Percentiles rank a stretch among this genome's conserved stretches.
Conservation (phyloP, 2,329 filamentous ascomycete species). For the Fusarium beomiforme region DNA sequence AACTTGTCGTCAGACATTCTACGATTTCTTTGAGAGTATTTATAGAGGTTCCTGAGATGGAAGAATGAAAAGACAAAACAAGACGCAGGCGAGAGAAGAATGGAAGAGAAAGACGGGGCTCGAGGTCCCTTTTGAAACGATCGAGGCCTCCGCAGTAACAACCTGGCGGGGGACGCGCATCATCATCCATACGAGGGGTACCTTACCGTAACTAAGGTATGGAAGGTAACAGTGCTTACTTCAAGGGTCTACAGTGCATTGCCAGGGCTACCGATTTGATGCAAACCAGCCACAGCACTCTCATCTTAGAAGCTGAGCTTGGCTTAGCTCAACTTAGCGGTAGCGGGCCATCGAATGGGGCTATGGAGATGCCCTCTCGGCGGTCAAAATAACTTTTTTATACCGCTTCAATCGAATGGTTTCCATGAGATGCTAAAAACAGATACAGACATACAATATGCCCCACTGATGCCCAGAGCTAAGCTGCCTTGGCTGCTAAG, state of each 20-base stretch:
- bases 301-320: neutral
- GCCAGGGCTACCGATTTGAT: neutral
- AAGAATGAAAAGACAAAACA: constrained; percentile 14
- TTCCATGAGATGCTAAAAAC: constrained; percentile 26
- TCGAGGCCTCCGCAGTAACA: constrained; percentile 30
- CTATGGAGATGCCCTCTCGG: neutral
- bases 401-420: constrained; percentile 18
- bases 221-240: constrained; percentile 14
- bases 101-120: constrained; percentile 36
- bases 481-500: no score
- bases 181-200: constrained; percentile 22
- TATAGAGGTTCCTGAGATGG: constrained; percentile 5
- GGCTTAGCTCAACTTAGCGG: neutral
- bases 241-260: constrained; percentile 5
- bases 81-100: constrained; percentile 18
- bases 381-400: constrained; percentile 14
- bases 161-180: constrained; percentile 28
- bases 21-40: constrained; percentile 4
- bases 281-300: constrained; percentile 10
- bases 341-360: neutral
- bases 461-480: constrained; percentile 17
- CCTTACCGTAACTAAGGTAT: neutral
- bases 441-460: constrained; percentile 7
- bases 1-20: constrained; percentile 64
- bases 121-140: constrained; percentile 37